Conservation (phyloP, 805 yeast genomes). For the Sugiyamaella lignohabitans region DNA sequence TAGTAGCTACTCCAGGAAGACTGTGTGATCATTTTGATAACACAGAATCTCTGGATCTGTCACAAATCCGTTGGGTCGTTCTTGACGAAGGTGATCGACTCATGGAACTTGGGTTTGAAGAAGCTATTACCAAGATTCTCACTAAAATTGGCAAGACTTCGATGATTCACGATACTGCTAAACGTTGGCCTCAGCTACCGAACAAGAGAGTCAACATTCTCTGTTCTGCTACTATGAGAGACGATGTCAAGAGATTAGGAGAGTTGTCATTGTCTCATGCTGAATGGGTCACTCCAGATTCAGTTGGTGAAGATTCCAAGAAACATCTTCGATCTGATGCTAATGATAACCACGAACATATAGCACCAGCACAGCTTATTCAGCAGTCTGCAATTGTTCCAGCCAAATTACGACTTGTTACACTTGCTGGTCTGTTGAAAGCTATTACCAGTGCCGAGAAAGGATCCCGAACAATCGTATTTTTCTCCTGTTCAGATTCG, state of each 20-base stretch:
- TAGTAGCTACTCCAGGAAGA: slow-evolving; percentile 98
- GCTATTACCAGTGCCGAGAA: slow-evolving; percentile 27
- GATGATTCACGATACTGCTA: slow-evolving; percentile 34
- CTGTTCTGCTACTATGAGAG: slow-evolving; percentile 92
- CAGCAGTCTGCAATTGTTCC: slow-evolving; percentile 85
- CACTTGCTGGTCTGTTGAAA: slow-evolving; percentile 62
- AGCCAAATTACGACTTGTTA: slow-evolving; percentile 81
- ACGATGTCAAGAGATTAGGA: slow-evolving; percentile 73
- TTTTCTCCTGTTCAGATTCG: slow-evolving; percentile 92
- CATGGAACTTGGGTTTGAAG: slow-evolving; percentile 95
- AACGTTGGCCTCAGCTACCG: slow-evolving; percentile 56
- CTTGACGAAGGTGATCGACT: slow-evolving; percentile 95
- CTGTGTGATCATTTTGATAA: slow-evolving; percentile 90
- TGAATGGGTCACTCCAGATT: slow-evolving; percentile 49
- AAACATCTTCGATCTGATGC: slow-evolving; percentile 17
- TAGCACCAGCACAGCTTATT: slow-evolving; percentile 85
- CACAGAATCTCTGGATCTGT: slow-evolving; percentile 66
- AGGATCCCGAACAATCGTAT: slow-evolving; percentile 48
- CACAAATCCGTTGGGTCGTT: slow-evolving; percentile 77
- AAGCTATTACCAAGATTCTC: slow-evolving; percentile 74
- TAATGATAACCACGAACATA: slow-evolving; percentile 16
- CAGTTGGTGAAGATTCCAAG: slow-evolving; percentile 33
- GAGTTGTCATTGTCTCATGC: slow-evolving; percentile 69
- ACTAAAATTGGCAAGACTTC: slow-evolving; percentile 45
- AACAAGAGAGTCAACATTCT: slow-evolving; percentile 63